Conservation (phyloP, 164 flowering plant species). For the Sextonia rubra region DNA sequence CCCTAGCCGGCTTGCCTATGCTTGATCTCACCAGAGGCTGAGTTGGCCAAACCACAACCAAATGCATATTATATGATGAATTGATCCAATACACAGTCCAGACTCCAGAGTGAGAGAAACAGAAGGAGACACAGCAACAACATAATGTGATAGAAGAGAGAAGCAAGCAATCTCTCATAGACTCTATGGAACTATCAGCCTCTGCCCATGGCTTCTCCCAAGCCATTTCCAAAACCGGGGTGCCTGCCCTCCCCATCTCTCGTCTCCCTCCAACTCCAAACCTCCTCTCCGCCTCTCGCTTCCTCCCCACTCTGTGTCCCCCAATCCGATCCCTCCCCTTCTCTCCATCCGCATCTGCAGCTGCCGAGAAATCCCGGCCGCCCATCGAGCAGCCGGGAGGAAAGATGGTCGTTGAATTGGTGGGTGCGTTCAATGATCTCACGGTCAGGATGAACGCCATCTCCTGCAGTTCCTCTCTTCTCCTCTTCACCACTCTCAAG, state of each 20-base stretch:
- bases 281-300: neutral
- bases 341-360: slow-evolving; percentile 4
- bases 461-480: slow-evolving; percentile 54
- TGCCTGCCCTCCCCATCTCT: neutral
- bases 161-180: neutral
- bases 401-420: slow-evolving; percentile 84
- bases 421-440: slow-evolving; percentile 78
- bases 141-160: too few relatives aligned
- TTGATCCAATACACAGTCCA: too few relatives aligned
- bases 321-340: slow-evolving; percentile 6
- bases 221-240: slow-evolving; percentile 11
- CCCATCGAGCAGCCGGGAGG: slow-evolving; percentile 60
- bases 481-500: slow-evolving; percentile 79
- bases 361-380: slow-evolving; percentile 9
- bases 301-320: neutral
- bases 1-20: too few relatives aligned
- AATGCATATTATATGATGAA: too few relatives aligned
- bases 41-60: too few relatives aligned
- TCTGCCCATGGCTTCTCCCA: slow-evolving; percentile 12
- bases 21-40: too few relatives aligned
- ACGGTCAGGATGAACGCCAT: slow-evolving; percentile 64
- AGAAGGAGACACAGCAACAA: too few relatives aligned
- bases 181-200: slow-evolving; percentile 22
- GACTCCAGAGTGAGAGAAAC: too few relatives aligned
- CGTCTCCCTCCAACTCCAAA: neutral